A percentile compares a stretch with the other conserved stretches of the same genome.
These are phyloP conservation scores for Cicer arietinum DNA, from an alignment of 306 rosid genomes.

Conservation along the genomic window DNA sequence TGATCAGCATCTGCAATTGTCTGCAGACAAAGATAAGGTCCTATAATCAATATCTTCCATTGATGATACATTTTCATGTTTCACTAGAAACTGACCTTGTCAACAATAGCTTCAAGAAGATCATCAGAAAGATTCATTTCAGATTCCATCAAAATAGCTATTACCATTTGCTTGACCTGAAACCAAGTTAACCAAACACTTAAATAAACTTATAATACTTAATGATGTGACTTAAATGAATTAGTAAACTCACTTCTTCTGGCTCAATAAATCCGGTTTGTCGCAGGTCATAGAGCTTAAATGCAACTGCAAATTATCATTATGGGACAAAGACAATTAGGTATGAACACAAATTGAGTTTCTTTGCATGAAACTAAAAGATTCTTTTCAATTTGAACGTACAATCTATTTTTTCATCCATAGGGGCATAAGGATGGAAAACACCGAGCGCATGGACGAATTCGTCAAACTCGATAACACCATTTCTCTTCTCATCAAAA, in stretches of 20 bases:
- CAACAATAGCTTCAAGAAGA: conserved; percentile 75
- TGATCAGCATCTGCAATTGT: conserved; percentile 76
- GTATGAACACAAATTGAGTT: conserved; percentile 27
- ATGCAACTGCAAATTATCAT: conserved; percentile 67
- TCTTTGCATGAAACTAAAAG: conserved; percentile 16
- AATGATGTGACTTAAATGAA: conserved; percentile 9
- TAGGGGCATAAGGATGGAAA: conserved; percentile 78
- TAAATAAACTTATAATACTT: conserved; percentile 3
- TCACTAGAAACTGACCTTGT: conserved; percentile 52
- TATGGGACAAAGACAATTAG: conserved; percentile 18
- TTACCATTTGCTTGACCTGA: conserved; percentile 87
- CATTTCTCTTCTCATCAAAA: conserved; percentile 79
- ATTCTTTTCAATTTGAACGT: conserved; percentile 44
- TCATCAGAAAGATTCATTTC: conserved; percentile 70
- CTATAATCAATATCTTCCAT: neutral
- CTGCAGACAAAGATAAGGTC: conserved; percentile 48
- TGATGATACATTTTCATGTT: conserved; percentile 30
- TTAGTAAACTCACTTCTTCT: conserved; percentile 69
- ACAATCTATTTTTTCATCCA: conserved; percentile 79
- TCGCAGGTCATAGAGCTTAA: conserved; percentile 80
- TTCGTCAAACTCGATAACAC: conserved; percentile 83
- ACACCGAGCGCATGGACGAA: conserved; percentile 71
- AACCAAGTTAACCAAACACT: conserved; percentile 44
- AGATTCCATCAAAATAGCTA: conserved; percentile 74
- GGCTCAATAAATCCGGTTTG: conserved; percentile 84